Evolutionary conservation across 371 early-diverging fungal genomes (phyloP).

Genomic region (Mucor mucedo): DNA sequence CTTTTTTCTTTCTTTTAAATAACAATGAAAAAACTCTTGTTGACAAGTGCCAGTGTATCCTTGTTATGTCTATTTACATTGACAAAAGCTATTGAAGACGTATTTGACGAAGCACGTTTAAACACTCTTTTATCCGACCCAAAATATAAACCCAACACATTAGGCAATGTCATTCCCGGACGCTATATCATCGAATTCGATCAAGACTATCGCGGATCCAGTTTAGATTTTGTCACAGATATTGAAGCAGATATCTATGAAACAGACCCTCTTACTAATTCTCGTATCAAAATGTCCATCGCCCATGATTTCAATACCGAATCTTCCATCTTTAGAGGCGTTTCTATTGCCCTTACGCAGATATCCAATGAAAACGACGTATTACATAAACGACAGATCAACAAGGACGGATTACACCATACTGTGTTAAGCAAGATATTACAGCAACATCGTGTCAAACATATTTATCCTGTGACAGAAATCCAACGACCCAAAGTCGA

Average conservation of each 20-base stretch:
- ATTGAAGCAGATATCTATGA: slow-evolving; percentile 24
- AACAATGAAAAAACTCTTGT: slow-evolving; percentile 7
- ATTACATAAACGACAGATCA: no score
- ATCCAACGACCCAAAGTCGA: slow-evolving; percentile 34
- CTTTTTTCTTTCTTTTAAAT: neutral
- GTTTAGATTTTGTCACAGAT: slow-evolving; percentile 30
- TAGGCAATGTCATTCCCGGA: slow-evolving; percentile 36
- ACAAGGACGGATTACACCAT: slow-evolving; percentile 6
- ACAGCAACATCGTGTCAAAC: slow-evolving; percentile 31
- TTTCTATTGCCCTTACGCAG: slow-evolving; percentile 32
- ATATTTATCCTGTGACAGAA: slow-evolving; percentile 42
- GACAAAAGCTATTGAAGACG: neutral
- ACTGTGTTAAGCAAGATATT: slow-evolving; percentile 21
- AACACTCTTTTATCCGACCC: slow-evolving; percentile 12
- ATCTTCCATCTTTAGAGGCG: slow-evolving; percentile 40
- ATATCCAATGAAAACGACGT: neutral
- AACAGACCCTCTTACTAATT: slow-evolving; percentile 16
- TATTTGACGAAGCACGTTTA: neutral
- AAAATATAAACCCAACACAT: slow-evolving; percentile 25
- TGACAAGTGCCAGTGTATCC: slow-evolving; percentile 1
- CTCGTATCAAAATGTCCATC: slow-evolving; percentile 31
- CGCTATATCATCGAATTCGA: slow-evolving; percentile 47
- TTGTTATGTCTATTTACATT: neutral
- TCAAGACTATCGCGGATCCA: slow-evolving; percentile 27
- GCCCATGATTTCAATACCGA: slow-evolving; percentile 33